A percentile compares a stretch with the other conserved stretches of the same genome.
Evolutionary conservation across 306 rosid genomes (phyloP).

Genomic region (Astragalus membranaceus): DNA sequence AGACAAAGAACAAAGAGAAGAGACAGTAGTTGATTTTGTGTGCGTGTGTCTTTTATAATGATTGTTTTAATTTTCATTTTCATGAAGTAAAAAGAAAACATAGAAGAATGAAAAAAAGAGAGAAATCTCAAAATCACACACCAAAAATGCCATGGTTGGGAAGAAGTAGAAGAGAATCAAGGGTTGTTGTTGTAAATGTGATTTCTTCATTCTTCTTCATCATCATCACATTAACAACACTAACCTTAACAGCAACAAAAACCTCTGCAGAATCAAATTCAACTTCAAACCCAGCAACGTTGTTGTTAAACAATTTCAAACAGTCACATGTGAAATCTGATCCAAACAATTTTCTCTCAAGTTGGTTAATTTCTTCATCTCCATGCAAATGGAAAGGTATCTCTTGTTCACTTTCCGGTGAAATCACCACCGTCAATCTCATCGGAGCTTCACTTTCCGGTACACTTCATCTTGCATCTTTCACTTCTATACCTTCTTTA

Average conservation of each 20-base stretch:
- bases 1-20: not conserved
- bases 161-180: not conserved
- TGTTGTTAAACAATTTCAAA: slow-evolving; percentile 43
- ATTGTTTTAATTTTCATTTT: not conserved
- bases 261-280: not conserved
- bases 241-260: not conserved
- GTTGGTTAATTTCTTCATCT: slow-evolving; percentile 26
- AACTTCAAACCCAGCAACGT: not conserved
- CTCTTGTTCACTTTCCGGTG: slow-evolving; percentile 37
- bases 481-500: slow-evolving; percentile 40
- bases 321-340: slow-evolving; percentile 39
- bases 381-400: slow-evolving; percentile 50
- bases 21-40: not conserved
- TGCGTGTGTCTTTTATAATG: not conserved
- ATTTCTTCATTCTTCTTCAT: slow-evolving; percentile 3
- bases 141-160: slow-evolving; percentile 14
- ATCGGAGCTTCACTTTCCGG: slow-evolving; percentile 47
- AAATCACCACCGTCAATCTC: slow-evolving; percentile 40
- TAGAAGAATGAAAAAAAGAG: not conserved
- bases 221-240: not conserved
- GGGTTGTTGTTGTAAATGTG: slow-evolving; percentile 5
- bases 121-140: not conserved
- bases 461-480: slow-evolving; percentile 26
- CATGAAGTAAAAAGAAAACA: not conserved
- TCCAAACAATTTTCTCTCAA: slow-evolving; percentile 38